phyloP scores from a whole-genome alignment of 148 eudicot genomes.

The Selenicereus undatus region DNA sequence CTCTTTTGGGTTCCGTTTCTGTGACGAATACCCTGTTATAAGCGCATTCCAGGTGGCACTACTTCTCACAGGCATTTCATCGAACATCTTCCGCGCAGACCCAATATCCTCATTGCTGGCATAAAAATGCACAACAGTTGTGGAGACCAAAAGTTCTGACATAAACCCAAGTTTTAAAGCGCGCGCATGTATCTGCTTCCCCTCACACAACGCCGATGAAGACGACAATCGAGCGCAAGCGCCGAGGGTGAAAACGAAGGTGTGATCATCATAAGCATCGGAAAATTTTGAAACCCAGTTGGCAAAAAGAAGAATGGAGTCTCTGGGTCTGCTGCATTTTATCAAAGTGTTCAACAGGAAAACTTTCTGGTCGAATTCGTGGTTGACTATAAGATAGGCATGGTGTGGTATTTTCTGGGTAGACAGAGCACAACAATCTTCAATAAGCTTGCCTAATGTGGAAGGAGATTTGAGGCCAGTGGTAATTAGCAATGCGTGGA shows the following conservation, averaged over 20 bases:
- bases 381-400: constrained; percentile 39
- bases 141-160: constrained; percentile 31
- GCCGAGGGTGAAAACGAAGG: constrained; percentile 50
- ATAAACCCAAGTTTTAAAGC: constrained; percentile 34
- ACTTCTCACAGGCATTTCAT: constrained; percentile 54
- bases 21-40: constrained; percentile 54
- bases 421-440: constrained; percentile 33
- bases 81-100: constrained; percentile 49
- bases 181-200: constrained; percentile 48
- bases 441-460: constrained; percentile 32
- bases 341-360: constrained; percentile 50
- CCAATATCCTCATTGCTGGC: constrained; percentile 27
- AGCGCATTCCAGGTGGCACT: constrained; percentile 59
- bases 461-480: constrained; percentile 30
- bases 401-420: constrained; percentile 26
- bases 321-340: constrained; percentile 45
- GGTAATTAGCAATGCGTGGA: constrained; percentile 46
- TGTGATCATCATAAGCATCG: constrained; percentile 35
- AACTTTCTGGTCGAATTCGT: constrained; percentile 12
- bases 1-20: constrained; percentile 10
- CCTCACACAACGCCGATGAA: constrained; percentile 34
- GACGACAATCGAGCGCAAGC: constrained; percentile 51
- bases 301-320: constrained; percentile 41
- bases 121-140: constrained; percentile 56
- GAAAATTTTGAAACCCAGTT: constrained; percentile 39